phyloP scores from a whole-genome alignment of 2,329 filamentous ascomycete genomes.

The Zymoseptoria crescenta region DNA sequence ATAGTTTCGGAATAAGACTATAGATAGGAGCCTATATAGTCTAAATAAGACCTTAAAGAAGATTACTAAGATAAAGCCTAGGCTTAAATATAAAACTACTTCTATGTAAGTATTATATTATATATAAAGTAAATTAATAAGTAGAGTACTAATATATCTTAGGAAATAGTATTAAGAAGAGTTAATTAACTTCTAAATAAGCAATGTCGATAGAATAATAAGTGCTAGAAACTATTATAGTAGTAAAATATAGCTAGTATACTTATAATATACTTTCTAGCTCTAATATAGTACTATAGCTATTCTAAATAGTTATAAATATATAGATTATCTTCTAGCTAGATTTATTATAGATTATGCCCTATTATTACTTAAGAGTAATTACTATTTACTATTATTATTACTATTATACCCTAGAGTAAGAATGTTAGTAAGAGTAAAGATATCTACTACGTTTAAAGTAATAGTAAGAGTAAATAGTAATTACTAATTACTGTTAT shows the following conservation, averaged over 20 bases:
- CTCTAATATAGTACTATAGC: not conserved
- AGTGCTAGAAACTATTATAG: not conserved
- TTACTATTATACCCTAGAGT: too few relatives aligned
- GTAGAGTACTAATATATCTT: too few relatives aligned
- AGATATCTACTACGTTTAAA: too few relatives aligned
- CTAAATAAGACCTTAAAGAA: too few relatives aligned
- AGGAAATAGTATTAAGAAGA: not conserved
- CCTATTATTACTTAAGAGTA: not conserved
- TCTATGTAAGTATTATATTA: too few relatives aligned
- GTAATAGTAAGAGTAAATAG: too few relatives aligned
- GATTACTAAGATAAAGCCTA: too few relatives aligned
- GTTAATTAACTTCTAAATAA: not conserved
- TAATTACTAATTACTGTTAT: not conserved
- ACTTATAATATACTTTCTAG: not conserved
- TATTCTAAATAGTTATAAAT: not conserved
- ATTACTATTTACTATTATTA: not conserved
- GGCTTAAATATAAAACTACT: too few relatives aligned
- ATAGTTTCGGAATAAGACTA: too few relatives aligned
- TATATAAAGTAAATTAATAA: too few relatives aligned
- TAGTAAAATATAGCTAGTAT: not conserved
- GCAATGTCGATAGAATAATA: not conserved
- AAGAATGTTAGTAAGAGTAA: too few relatives aligned
- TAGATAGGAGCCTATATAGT: too few relatives aligned
- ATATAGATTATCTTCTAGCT: not conserved
- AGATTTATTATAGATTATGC: not conserved